These are phyloP conservation scores for Xylaria sp. DNA, from an alignment of 495 filamentous ascomycete species.

Conservation along the genomic window DNA sequence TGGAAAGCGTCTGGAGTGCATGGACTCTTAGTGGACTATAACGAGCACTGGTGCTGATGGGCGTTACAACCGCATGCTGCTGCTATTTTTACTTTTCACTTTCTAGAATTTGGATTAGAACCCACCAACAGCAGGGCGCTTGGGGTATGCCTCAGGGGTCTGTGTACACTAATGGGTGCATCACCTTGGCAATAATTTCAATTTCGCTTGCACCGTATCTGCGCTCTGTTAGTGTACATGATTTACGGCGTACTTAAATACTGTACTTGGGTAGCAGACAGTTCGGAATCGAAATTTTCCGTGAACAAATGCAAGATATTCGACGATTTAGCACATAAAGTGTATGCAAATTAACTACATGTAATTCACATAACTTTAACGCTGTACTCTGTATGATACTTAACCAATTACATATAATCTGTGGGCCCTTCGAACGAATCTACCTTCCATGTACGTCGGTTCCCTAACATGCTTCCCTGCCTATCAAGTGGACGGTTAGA, in stretches of 20 bases:
- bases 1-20: neutral
- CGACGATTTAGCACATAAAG: no score
- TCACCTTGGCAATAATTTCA: slow-evolving; percentile 10
- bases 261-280: neutral
- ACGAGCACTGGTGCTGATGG: neutral
- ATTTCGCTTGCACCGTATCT: neutral
- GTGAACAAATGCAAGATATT: no score
- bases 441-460: no score
- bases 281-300: neutral
- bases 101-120: slow-evolving; percentile 10
- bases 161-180: slow-evolving; percentile 4
- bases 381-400: no score
- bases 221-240: neutral
- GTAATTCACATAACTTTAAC: no score
- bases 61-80: neutral
- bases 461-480: no score
- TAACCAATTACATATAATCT: no score
- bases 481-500: no score
- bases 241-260: neutral
- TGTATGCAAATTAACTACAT: no score
- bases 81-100: neutral
- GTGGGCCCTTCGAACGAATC: no score
- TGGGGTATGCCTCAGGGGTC: neutral
- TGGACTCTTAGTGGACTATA: neutral
- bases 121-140: neutral